Conservation (phyloP, 78 protist species). For the Dictyostelium capitatum region DNA sequence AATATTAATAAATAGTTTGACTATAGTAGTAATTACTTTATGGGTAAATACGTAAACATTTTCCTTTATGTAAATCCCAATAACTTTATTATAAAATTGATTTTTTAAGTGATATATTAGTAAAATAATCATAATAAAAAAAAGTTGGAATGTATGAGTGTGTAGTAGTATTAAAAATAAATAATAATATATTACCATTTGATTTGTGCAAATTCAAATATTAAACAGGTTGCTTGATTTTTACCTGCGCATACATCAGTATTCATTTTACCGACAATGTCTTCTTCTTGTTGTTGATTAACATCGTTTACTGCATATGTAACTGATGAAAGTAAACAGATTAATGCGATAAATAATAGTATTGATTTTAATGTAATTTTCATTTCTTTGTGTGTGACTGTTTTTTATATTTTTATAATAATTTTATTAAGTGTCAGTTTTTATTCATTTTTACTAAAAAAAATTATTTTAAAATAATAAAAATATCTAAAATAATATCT, state of each 20-base stretch:
- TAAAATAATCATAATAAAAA: background rate
- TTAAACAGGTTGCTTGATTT: background rate
- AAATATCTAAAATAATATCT: too few species aligned
- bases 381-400: too few species aligned
- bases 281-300: background rate
- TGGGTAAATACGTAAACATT: slow-evolving; percentile 3
- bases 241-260: slow-evolving; percentile 11
- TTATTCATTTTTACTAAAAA: too few species aligned
- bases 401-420: too few species aligned
- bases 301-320: background rate
- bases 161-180: too few species aligned
- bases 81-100: background rate
- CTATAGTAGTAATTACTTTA: background rate
- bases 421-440: too few species aligned
- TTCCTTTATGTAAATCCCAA: background rate
- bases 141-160: background rate
- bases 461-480: too few species aligned
- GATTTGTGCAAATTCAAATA: slow-evolving; percentile 1
- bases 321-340: background rate
- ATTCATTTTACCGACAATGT: background rate
- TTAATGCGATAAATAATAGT: background rate
- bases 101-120: too few species aligned
- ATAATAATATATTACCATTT: background rate
- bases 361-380: background rate
- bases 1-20: too few species aligned